Evolutionary conservation across 352 stramenopile species (phyloP), one percentile per base, ranked within the genome.

Genomic region (Pythium guiyangense): DNA sequence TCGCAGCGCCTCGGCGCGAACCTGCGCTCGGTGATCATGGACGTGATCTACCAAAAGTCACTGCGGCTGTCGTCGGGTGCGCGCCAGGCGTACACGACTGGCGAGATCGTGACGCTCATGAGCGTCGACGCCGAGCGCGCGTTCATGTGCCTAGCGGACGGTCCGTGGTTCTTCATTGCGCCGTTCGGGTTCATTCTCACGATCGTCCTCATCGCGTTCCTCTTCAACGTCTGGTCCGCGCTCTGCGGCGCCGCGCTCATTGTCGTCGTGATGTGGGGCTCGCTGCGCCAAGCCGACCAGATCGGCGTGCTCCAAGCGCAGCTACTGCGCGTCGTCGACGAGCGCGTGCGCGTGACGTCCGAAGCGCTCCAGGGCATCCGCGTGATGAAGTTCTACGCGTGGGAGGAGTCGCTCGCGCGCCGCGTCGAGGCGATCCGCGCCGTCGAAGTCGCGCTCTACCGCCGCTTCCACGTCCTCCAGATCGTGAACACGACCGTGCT

Each of bases 401-500:
- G n/a, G n/a, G n/a, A n/a, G n/a, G n/a, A n/a, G n/a, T n/a, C n/a
- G n/a, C n/a, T n/a, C n/a, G n/a, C n/a, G n/a, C n/a, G n/a, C n/a
- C n/a, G n/a, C n/a, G n/a, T n/a, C n/a, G n/a, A n/a, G n/a, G n/a
- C n/a, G n/a, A n/a, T n/a, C n/a, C n/a, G n/a, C n/a, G n/a, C n/a
- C n/a, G n/a, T n/a, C n/a, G n/a, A n/a, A n/a, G n/a, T n/a, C 27
- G 52, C 56, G 52, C 57, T 74, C 17, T 80, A 77, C 37, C 72
- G 73, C 27, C 67, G 67, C 31, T 86, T 88, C 55, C 76, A 92
- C 52, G 68, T n/a, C n/a, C n/a, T n/a, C n/a, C n/a, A n/a, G n/a
- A n/a, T n/a, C n/a, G n/a, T n/a, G n/a, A n/a, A n/a, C n/a, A n/a
- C n/a, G n/a, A n/a, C n/a, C n/a, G n/a, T n/a, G n/a, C n/a, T n/a